Percentiles rank a stretch among this genome's conserved stretches.
Conservation (phyloP, 192 early-diverging fungal species). For the Coemansia sp. region DNA sequence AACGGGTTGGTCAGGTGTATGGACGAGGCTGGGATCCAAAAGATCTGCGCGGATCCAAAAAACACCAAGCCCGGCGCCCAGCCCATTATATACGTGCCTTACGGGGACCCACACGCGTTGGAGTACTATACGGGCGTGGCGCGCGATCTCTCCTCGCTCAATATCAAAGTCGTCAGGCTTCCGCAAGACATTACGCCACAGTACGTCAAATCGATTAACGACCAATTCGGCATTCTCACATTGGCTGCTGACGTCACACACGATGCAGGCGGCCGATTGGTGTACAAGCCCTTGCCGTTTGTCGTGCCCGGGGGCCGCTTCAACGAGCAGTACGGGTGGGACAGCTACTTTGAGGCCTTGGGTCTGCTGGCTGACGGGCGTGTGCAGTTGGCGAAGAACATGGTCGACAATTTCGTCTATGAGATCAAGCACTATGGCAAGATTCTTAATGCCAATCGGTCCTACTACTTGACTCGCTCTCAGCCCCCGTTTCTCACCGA, state of each 20-base stretch:
- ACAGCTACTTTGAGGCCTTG: conserved; percentile 92
- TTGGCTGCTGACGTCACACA: conserved; percentile 63
- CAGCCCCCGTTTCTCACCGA: conserved; percentile 99
- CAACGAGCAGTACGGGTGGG: conserved; percentile 99
- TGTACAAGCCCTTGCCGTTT: conserved; percentile 83
- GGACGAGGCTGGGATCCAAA: conserved; percentile 83
- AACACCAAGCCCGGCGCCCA: conserved; percentile 74
- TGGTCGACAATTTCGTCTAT: conserved; percentile 98
- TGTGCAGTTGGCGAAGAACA: conserved; percentile 83
- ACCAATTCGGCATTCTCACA: conserved; percentile 87
- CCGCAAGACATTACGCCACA: conserved; percentile 85
- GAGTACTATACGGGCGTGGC: conserved; percentile 83
- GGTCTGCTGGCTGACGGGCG: conserved; percentile 89
- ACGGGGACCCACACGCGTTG: conserved; percentile 71
- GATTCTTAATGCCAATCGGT: conserved; percentile 98
- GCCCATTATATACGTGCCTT: conserved; percentile 94
- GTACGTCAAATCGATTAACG: conserved; percentile 92
- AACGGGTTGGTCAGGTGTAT: conserved; percentile 91
- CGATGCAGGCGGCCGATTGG: conserved; percentile 59
- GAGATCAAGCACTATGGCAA: conserved; percentile 98
- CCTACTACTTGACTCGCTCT: conserved; percentile 94
- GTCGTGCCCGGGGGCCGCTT: conserved; percentile 98
- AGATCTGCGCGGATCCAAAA: conserved; percentile 92
- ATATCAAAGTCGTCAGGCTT: conserved; percentile 78
- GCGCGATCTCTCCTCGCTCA: conserved; percentile 65